Percentiles rank a stretch among this genome's conserved stretches.
Evolutionary conservation across 345 rosid species (phyloP).

Genomic region (Camelina neglecta): DNA sequence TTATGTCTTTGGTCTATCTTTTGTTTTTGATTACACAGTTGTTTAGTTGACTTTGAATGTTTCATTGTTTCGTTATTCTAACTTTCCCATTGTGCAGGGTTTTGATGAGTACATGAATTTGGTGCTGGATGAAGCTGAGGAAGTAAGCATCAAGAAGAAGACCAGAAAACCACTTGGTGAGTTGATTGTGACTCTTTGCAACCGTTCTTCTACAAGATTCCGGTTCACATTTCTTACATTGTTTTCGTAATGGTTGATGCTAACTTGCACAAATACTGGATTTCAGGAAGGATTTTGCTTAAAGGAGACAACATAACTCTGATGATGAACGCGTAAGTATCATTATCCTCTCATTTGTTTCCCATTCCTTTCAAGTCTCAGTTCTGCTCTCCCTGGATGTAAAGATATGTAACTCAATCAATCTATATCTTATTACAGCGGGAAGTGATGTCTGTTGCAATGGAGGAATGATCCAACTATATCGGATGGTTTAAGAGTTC

Average conservation of each 20-base stretch:
- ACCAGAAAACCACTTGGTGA: conserved; percentile 79
- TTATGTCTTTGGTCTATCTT: neutral
- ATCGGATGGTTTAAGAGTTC: neutral
- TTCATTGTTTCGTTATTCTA: neutral
- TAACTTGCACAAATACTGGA: neutral
- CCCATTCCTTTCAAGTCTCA: neutral
- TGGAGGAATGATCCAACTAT: neutral
- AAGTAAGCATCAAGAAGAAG: conserved; percentile 83
- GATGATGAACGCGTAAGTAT: conserved; percentile 86
- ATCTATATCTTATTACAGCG: conserved; percentile 46
- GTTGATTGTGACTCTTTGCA: neutral
- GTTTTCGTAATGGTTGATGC: conserved; percentile 4
- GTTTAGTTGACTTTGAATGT: neutral
- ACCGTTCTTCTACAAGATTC: neutral
- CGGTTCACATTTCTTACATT: neutral
- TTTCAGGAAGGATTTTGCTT: conserved; percentile 82
- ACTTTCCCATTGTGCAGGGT: conserved; percentile 52
- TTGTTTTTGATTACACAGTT: neutral
- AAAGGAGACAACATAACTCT: conserved; percentile 91
- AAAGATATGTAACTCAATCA: neutral
- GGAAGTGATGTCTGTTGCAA: conserved; percentile 50
- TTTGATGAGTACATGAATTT: conserved; percentile 98
- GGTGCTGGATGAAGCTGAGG: conserved; percentile 94
- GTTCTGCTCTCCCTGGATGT: neutral
- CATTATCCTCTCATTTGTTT: neutral